These are phyloP conservation scores for Phytophthora tubulina DNA, from an alignment of 352 stramenopile genomes.

Conservation along the genomic window DNA sequence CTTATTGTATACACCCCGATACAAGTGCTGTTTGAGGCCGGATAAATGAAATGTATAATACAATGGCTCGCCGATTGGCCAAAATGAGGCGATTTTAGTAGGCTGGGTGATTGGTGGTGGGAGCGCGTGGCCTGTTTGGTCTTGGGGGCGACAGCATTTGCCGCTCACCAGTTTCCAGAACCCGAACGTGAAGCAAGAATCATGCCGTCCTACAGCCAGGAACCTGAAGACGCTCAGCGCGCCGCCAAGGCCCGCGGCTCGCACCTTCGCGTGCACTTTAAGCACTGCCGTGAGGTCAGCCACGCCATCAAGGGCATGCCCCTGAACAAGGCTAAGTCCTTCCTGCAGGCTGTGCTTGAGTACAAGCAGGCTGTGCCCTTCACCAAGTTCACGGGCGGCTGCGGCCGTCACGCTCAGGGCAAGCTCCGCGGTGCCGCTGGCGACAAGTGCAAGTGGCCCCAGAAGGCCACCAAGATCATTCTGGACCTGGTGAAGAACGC, in stretches of 20 bases:
- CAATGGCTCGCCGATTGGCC: conserved; percentile 1
- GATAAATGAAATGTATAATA: conserved; percentile 1
- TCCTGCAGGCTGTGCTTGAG: conserved; percentile 96
- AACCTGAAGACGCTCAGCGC: conserved; percentile 90
- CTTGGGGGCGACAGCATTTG: conserved; percentile 29
- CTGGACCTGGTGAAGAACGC: conserved; percentile 99
- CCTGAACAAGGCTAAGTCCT: conserved; percentile 95
- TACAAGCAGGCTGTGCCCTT: conserved; percentile 99
- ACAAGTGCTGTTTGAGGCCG: too few species aligned
- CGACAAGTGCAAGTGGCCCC: conserved; percentile 98
- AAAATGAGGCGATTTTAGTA: conserved; percentile 26
- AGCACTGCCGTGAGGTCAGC: conserved; percentile 99
- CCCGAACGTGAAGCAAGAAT: conserved; percentile 82
- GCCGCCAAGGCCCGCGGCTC: conserved; percentile 96
- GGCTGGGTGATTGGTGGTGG: conserved; percentile 69
- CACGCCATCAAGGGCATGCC: conserved; percentile 98
- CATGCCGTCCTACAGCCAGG: conserved; percentile 92
- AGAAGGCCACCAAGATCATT: conserved; percentile 99
- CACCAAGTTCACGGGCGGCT: conserved; percentile 99
- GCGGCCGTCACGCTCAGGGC: conserved; percentile 97
- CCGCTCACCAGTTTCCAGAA: conserved; percentile 72
- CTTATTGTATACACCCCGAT: neutral
- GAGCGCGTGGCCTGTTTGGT: conserved; percentile 40
- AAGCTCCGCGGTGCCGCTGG: conserved; percentile 96
- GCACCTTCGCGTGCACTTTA: conserved; percentile 99